Base-by-base conservation (phyloP, 495 filamentous ascomycete species). In the Daldinia concentrica region DNA sequence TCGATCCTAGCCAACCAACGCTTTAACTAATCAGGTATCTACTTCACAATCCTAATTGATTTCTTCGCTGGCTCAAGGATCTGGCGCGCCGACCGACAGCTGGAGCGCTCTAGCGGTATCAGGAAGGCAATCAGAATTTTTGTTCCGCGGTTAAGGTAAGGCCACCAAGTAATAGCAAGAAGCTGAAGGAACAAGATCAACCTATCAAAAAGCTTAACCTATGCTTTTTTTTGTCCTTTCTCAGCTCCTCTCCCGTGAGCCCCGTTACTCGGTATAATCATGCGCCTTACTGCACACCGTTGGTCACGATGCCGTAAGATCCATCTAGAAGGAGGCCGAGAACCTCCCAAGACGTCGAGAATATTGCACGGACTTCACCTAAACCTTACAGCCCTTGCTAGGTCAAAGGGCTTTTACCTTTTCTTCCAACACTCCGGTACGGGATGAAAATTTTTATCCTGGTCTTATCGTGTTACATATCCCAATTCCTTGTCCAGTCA, bases 51-150 rank as follows among this genome's bases (percentile, higher is more conserved):
- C 51, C 66, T 34, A 54, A 54, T 56, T 11, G 48, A 56, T 43
- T 19, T 55, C 51, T 59, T 43, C 17, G 57, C 48, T 52, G 66
- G 65, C 58, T 69, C 57, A 54, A 69, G 66, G 66, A 73, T 73
- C 58, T 54, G 45, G 57, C 51, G 65, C 65, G 71, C 66, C 66
- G 69, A 66, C 58, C 51, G 52, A 66, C 41, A 57, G 14, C 55
- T 60, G n/a, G 56, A 52, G 32, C 62, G 58, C 39, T 69, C 62
- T 73, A 73, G 71, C 62, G 54, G 62, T 66, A 69, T 69, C 68
- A 69, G 71, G 66, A 73, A 73, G 71, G 71, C 66, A 41, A 66
- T 34, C 43, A 34, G 26, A 66, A 41, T 34, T 37, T 41, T 58
- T 34, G 45, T 55, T 58, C 58, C 58, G 22, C 62, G 19, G 55